phyloP scores from a whole-genome alignment of 371 early-diverging fungal genomes.

The Sporodiniella umbellata region DNA sequence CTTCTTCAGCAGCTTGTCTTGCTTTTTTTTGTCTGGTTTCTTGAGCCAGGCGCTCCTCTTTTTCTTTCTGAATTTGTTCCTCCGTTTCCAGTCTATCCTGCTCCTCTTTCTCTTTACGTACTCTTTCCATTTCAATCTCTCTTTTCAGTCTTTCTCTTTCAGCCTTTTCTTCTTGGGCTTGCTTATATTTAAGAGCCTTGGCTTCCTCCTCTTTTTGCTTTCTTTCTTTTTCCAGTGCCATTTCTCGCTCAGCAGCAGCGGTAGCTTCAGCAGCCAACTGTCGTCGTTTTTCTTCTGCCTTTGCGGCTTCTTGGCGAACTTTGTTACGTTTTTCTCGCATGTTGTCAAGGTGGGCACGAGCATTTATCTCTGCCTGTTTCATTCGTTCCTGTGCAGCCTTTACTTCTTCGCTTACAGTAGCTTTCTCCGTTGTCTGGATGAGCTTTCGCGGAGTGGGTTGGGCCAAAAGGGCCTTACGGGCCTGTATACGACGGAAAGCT shows the following conservation, averaged over 20 bases:
- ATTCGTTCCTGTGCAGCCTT: conserved; percentile 40
- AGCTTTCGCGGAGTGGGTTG: conserved; percentile 5
- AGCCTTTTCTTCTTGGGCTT: conserved; percentile 16
- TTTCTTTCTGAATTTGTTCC: conserved; percentile 19
- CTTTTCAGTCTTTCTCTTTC: conserved; percentile 12
- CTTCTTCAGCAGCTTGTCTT: conserved; percentile 37
- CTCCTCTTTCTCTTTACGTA: conserved; percentile 16
- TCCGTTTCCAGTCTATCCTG: conserved; percentile 18
- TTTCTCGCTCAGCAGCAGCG: conserved; percentile 23
- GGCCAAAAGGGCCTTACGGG: conserved; percentile 22
- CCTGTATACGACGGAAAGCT: conserved; percentile 38
- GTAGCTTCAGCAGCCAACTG: conserved; percentile 18
- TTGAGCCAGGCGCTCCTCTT: conserved; percentile 28
- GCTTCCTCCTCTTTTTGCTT: conserved; percentile 26
- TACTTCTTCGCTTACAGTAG: conserved; percentile 27
- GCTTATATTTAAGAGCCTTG: conserved; percentile 9
- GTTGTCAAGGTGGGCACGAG: conserved; percentile 23
- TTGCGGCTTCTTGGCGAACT: conserved; percentile 21
- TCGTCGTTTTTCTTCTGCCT: conserved; percentile 21
- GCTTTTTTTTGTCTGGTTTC: conserved; percentile 31
- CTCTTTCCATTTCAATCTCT: conserved; percentile 12
- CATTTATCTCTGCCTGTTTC: conserved; percentile 36
- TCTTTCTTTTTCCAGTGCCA: conserved; percentile 20
- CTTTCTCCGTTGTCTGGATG: neutral
- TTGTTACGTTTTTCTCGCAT: conserved; percentile 29